phyloP scores from a whole-genome alignment of 2,329 filamentous ascomycete species.

The Microdochium paspali region DNA sequence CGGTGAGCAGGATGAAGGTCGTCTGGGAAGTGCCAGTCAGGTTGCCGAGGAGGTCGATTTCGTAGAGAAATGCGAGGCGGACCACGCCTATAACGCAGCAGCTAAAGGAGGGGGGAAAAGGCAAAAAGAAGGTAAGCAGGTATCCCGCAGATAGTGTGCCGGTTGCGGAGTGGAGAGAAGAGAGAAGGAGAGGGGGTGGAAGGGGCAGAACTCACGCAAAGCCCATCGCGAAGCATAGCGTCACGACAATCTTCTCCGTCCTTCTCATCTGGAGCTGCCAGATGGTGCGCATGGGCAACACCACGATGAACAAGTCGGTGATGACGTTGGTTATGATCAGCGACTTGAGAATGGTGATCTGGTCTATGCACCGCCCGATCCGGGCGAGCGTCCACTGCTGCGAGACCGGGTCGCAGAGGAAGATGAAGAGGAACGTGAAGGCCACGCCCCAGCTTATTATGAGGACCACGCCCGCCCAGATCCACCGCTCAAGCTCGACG shows the following conservation, averaged over 20 bases:
- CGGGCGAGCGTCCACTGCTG: constrained; percentile 11
- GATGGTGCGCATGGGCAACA: constrained; percentile 24
- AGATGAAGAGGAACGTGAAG: constrained; percentile 11
- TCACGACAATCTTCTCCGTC: constrained; percentile 15
- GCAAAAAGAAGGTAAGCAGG: neutral
- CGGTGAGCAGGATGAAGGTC: constrained; percentile 2
- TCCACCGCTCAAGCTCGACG: constrained; percentile 5
- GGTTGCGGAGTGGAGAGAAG: neutral
- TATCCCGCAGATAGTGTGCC: neutral
- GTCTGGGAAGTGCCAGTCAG: neutral
- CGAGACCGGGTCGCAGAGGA: constrained; percentile 10
- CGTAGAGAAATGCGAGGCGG: constrained; percentile 1
- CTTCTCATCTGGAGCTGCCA: constrained; percentile 20
- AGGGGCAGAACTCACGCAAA: constrained; percentile 5
- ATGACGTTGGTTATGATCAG: constrained; percentile 21
- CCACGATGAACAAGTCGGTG: constrained; percentile 24
- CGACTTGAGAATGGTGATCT: constrained; percentile 10
- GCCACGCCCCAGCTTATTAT: constrained; percentile 8
- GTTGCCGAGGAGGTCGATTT: neutral
- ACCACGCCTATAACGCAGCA: constrained; percentile 1
- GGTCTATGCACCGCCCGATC: constrained; percentile 10
- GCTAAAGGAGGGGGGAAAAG: neutral
- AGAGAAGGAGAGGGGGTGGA: neutral
- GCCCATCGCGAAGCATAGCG: constrained; percentile 11
- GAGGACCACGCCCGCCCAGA: constrained; percentile 5